Evolutionary conservation across 2,329 filamentous ascomycete genomes (phyloP), one percentile per base, ranked within the genome.

Genomic region (Arthroderma sp.): DNA sequence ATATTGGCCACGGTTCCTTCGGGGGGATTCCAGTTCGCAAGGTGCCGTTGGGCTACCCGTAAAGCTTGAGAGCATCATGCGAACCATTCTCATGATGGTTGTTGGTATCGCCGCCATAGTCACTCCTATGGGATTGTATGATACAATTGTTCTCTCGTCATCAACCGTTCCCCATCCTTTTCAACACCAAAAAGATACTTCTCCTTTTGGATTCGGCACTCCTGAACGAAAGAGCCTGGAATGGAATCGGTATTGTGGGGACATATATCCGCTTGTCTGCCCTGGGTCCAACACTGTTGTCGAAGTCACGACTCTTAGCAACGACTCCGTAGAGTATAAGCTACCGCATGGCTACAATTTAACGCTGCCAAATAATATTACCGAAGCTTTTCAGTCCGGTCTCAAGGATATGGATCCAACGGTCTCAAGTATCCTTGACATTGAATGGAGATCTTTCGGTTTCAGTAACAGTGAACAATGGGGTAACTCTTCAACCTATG

Each of bases 61-160:
- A 32, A 42, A 47, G 7, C 11, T 61, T 27, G 43, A 58, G 10
- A 55, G 50, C 4, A 56, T 51, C 46, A 32, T 59, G 37, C 52
- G 49, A 10, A 47, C 62, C 0, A 42, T 64, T 6, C 42, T 61
- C 1, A 43, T 43, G 10, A 32, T 47, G 29, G 28, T 44, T 8
- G 31, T 61, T 3, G 29, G 61, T 11, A 43, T 69, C 6, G 61
- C 69, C 1, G 62, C 66, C n/a, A 57, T 72, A 4, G 55, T 71
- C 3, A 71, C 69, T 0, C 69, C 69, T 0, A 53, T 72, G 4
- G 69, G 69, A 2, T 55, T 73, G 0, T 66, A 66, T 39, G 62
- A 71, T n/a, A 52, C 56, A 4, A 49, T 69, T 31, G 55, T 55
- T 1, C 54, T 54, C 1, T 42, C 46, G 2, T 28, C 43, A 0